These are phyloP conservation scores for Paraleonurus japonicus DNA, from an alignment of 257 asterid species.

Conservation along the genomic window DNA sequence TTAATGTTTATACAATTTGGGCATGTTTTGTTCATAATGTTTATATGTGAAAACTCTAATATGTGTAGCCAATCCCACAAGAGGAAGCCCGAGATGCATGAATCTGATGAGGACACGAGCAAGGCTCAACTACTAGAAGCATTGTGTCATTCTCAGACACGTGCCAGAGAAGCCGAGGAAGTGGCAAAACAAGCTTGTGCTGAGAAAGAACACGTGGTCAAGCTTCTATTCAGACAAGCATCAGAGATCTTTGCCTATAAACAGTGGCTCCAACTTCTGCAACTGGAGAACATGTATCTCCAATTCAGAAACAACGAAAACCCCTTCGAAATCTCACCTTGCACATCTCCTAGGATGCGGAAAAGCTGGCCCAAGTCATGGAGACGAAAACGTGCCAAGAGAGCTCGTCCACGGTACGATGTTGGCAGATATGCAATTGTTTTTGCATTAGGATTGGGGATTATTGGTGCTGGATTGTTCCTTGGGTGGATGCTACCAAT, in stretches of 20 bases:
- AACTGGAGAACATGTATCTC: constrained; percentile 63
- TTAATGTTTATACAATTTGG: background rate
- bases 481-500: constrained; percentile 65
- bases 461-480: constrained; percentile 79
- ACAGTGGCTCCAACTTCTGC: constrained; percentile 88
- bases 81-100: constrained; percentile 22
- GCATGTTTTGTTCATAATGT: background rate
- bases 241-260: constrained; percentile 81
- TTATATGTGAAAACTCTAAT: background rate
- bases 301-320: constrained; percentile 47
- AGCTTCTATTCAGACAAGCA: constrained; percentile 80
- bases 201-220: constrained; percentile 71
- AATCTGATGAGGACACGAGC: constrained; percentile 33
- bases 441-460: constrained; percentile 76
- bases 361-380: constrained; percentile 42
- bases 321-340: constrained; percentile 21
- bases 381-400: constrained; percentile 39
- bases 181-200: constrained; percentile 64
- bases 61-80: constrained; percentile 6
- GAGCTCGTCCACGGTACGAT: constrained; percentile 26
- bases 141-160: constrained; percentile 93
- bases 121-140: constrained; percentile 74
- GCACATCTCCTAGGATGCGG: constrained; percentile 36
- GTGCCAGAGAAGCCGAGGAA: constrained; percentile 92
- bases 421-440: constrained; percentile 56